Evolutionary conservation across 768 basidiomycete genomes (phyloP).

Genomic region (Leccinum subgranulosum): DNA sequence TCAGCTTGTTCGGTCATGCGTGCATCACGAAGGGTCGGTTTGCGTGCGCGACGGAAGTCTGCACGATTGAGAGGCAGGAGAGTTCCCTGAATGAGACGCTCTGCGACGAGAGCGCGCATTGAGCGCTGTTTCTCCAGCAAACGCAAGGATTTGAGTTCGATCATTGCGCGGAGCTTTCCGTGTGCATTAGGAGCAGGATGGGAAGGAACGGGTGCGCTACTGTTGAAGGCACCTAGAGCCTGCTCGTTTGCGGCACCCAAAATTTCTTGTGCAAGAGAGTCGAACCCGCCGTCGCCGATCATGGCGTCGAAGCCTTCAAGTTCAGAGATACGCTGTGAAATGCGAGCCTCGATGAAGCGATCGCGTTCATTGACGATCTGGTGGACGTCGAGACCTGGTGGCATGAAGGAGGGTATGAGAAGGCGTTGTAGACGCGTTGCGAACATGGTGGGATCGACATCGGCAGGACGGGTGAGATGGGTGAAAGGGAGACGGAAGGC

Average conservation of each 20-base stretch:
- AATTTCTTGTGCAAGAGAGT: slow-evolving; percentile 42
- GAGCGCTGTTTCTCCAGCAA: slow-evolving; percentile 90
- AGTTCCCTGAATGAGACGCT: slow-evolving; percentile 83
- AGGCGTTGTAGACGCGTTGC: slow-evolving; percentile 76
- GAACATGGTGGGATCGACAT: slow-evolving; percentile 58
- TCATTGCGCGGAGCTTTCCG: slow-evolving; percentile 84
- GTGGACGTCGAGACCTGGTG: slow-evolving; percentile 88
- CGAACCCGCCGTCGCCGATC: slow-evolving; percentile 74
- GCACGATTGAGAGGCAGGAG: slow-evolving; percentile 88
- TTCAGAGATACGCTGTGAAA: slow-evolving; percentile 85
- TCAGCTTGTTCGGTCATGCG: slow-evolving; percentile 87
- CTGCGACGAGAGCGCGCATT: slow-evolving; percentile 80
- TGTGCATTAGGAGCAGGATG: slow-evolving; percentile 65
- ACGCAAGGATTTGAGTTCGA: slow-evolving; percentile 88
- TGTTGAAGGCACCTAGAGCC: slow-evolving; percentile 30
- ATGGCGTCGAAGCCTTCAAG: slow-evolving; percentile 77
- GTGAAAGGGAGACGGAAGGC: slow-evolving; percentile 83
- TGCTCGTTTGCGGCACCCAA: slow-evolving; percentile 7
- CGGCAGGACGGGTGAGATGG: slow-evolving; percentile 65
- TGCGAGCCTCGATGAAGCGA: slow-evolving; percentile 83
- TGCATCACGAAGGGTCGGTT: slow-evolving; percentile 84
- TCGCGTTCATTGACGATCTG: slow-evolving; percentile 90
- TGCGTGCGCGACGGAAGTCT: slow-evolving; percentile 85
- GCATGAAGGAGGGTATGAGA: slow-evolving; percentile 87
- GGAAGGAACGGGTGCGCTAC: slow-evolving; percentile 9